Percentiles rank a stretch among this genome's conserved stretches.
These are phyloP conservation scores for Exserohilum rostratum DNA, from an alignment of 2,329 filamentous ascomycete species.

Conservation along the genomic window DNA sequence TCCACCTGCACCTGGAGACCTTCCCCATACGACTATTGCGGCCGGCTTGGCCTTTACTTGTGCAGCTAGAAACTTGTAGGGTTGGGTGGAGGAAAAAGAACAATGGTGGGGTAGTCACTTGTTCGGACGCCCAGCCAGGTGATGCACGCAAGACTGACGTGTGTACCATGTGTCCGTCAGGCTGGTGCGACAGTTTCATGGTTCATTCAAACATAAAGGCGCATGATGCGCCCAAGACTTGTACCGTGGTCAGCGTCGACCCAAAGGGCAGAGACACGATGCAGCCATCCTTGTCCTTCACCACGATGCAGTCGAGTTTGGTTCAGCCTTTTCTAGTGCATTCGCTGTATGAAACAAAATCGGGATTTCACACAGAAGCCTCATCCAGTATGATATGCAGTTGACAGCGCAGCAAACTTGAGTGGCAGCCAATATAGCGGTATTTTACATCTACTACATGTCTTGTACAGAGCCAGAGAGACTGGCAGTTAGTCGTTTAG, in stretches of 20 bases:
- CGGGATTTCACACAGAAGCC: not conserved
- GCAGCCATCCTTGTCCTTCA: too few relatives aligned
- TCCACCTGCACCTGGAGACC: not conserved
- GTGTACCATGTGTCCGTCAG: not conserved
- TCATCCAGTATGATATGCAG: not conserved
- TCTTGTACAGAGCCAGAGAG: conserved; percentile 22
- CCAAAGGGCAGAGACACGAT: too few relatives aligned
- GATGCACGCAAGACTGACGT: not conserved
- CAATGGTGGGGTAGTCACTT: too few relatives aligned
- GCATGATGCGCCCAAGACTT: too few relatives aligned
- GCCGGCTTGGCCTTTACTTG: not conserved
- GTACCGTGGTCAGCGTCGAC: too few relatives aligned
- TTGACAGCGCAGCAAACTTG: not conserved
- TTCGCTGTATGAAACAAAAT: too few relatives aligned
- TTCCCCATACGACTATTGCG: not conserved
- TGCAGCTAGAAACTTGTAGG: too few relatives aligned
- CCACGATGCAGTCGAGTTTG: too few relatives aligned
- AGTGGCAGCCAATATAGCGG: not conserved
- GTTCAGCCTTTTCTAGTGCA: too few relatives aligned
- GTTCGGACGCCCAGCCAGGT: too few relatives aligned
- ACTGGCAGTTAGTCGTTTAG: conserved; percentile 47
- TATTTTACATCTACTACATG: conserved; percentile 13
- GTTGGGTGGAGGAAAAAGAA: too few relatives aligned
- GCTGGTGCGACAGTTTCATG: not conserved
- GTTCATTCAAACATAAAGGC: too few relatives aligned